Evolutionary conservation across 305 asterid species (phyloP).

Genomic region (Fraxinus ornus): DNA sequence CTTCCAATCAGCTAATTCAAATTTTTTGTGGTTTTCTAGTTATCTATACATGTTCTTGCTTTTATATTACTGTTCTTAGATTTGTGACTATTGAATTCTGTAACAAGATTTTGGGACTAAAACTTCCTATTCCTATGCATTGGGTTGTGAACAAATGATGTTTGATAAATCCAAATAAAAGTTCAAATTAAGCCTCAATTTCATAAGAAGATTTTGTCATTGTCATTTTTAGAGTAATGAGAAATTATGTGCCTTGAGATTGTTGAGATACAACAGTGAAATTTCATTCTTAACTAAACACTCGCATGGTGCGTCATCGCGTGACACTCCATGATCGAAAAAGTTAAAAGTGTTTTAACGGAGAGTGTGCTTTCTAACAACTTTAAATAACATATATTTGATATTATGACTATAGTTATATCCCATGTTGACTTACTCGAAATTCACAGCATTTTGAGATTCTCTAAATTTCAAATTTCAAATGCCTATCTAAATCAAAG

Average conservation of each 20-base stretch:
- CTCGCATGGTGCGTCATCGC: not conserved
- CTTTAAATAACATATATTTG: too few relatives aligned
- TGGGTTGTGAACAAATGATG: not conserved
- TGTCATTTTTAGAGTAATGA: not conserved
- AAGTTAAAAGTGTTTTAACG: too few relatives aligned
- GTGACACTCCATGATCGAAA: too few relatives aligned
- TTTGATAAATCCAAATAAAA: not conserved
- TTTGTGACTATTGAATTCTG: not conserved
- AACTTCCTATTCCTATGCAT: not conserved
- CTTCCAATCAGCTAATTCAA: slow-evolving; percentile 54
- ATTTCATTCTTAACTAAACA: not conserved
- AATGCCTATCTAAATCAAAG: not conserved
- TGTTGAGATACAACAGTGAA: not conserved
- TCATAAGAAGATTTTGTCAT: not conserved
- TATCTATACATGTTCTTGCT: not conserved
- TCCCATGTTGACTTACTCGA: too few relatives aligned
- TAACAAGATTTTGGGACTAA: not conserved
- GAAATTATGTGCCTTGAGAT: not conserved
- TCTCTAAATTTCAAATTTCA: too few relatives aligned
- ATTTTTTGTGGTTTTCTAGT: not conserved
- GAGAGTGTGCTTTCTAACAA: too few relatives aligned
- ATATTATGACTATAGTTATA: too few relatives aligned
- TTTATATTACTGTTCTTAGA: not conserved
- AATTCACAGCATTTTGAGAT: too few relatives aligned
- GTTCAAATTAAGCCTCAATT: not conserved